phyloP scores from a whole-genome alignment of 768 basidiomycete genomes.

The Cyclocybe cylindracea region DNA sequence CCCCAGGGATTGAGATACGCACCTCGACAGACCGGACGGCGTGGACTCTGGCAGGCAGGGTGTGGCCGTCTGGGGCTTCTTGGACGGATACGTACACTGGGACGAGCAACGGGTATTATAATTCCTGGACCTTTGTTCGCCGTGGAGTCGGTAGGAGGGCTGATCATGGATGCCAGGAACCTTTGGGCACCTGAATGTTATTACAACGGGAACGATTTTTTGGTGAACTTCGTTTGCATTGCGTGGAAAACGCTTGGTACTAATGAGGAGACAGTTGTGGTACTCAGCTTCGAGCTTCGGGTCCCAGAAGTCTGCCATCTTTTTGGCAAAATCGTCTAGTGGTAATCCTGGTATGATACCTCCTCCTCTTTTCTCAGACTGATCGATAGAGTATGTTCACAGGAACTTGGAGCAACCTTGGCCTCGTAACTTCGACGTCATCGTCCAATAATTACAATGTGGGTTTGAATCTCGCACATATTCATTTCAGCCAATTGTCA shows the following conservation, averaged over 20 bases:
- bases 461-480: constrained; percentile 3
- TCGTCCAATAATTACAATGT: constrained; percentile 43
- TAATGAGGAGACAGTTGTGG: constrained; percentile 39
- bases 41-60: constrained; percentile 46
- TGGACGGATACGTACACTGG: constrained; percentile 53
- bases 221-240: constrained; percentile 16
- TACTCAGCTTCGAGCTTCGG: constrained; percentile 58
- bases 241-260: neutral
- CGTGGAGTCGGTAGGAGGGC: neutral
- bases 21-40: constrained; percentile 48
- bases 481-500: neutral
- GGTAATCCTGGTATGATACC: constrained; percentile 35
- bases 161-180: constrained; percentile 21
- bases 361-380: neutral
- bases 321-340: constrained; percentile 49
- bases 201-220: constrained; percentile 27
- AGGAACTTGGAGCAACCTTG: constrained; percentile 47
- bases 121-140: neutral
- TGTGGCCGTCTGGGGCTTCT: constrained; percentile 51
- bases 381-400: neutral
- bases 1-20: constrained; percentile 47
- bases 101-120: constrained; percentile 41
- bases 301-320: constrained; percentile 55
- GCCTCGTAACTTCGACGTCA: constrained; percentile 46
- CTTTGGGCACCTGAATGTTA: constrained; percentile 42